Evolutionary conservation across 495 filamentous ascomycete species (phyloP), one percentile per base, ranked within the genome.

Genomic region (Tetracladium setigerum): DNA sequence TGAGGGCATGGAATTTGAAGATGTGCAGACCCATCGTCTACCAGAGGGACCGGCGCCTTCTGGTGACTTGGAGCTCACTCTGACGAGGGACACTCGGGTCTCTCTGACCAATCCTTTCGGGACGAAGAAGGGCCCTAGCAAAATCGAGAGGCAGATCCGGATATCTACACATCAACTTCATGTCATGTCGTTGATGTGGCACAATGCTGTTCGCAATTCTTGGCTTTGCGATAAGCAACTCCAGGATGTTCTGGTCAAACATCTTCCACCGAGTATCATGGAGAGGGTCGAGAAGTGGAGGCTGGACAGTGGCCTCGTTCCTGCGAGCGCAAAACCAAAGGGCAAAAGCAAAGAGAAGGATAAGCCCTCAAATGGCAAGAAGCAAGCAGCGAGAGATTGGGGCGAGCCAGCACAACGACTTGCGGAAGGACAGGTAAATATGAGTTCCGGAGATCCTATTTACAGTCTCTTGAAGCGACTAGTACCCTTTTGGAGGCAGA

Each of bases 1-100:
- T 19, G 84, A 85, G 27, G 82, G 81, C 36, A 72, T 87, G 43
- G 86, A 94, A 53, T 95, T 92, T 73, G 91, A 95, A 68, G 88
- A 95, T 67, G 89, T 91, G 4, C 50, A 41, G 54, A 66, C 49
- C 33, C 33, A 16, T 60, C 50, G 34, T 14, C 59, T 42, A 9
- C 64, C 69, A 2, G 52, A 44, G 12, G 67, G 61, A 32, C 52
- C 67, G 39, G 60, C 59, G 32, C 54, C 52, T 33, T 19, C 31
- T 10, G 76, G 73, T 11, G 83, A 94, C 62, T 71, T 95, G 3
- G 85, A 92, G 49, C 68, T 95, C 55, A 94, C 83, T 0, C 63
- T 95, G 10, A 74, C 78, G 44, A 72, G 74, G 47, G 77, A 79
- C 49, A 77, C 70, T 24, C 49, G 55, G 24, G 45, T 81, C 62